Evolutionary conservation across 2,329 filamentous ascomycete genomes (phyloP).

Genomic region (Paecilomyces dactylethromorphus): DNA sequence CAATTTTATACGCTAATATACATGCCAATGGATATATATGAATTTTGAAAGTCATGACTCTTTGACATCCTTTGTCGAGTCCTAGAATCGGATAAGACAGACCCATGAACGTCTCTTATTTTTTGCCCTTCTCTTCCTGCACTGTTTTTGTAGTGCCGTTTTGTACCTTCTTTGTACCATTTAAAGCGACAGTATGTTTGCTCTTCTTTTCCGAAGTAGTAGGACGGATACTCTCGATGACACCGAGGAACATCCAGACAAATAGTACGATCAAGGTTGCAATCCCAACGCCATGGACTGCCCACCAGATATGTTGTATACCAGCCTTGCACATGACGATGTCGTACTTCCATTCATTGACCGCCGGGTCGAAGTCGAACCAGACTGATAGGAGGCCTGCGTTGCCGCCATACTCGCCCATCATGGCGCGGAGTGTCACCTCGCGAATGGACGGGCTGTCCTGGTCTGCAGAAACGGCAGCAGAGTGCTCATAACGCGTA

Average conservation of each 20-base stretch:
- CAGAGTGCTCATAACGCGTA: conserved; percentile 16
- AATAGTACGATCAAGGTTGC: conserved; percentile 32
- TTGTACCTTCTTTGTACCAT: background rate
- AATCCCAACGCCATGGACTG: conserved; percentile 68
- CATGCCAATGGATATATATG: no score
- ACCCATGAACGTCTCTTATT: background rate
- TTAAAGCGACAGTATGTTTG: background rate
- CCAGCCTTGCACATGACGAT: conserved; percentile 74
- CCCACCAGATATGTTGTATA: conserved; percentile 91
- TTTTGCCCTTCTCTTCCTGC: background rate
- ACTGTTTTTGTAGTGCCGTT: background rate
- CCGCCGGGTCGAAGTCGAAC: conserved; percentile 61
- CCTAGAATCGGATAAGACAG: no score
- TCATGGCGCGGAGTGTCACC: conserved; percentile 94
- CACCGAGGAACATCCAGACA: conserved; percentile 7
- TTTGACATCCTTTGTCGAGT: no score
- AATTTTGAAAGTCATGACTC: no score
- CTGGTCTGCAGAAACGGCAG: background rate
- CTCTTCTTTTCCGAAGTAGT: background rate
- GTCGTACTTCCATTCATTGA: conserved; percentile 74
- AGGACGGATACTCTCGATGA: background rate
- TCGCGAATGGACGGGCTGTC: conserved; percentile 58
- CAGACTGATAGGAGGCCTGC: conserved; percentile 81
- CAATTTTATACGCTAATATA: no score
- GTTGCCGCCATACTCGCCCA: conserved; percentile 93